Evolutionary conservation across 2,329 filamentous ascomycete species (phyloP), one percentile per base, ranked within the genome.

Genomic region (Pseudogymnoascus sp.): DNA sequence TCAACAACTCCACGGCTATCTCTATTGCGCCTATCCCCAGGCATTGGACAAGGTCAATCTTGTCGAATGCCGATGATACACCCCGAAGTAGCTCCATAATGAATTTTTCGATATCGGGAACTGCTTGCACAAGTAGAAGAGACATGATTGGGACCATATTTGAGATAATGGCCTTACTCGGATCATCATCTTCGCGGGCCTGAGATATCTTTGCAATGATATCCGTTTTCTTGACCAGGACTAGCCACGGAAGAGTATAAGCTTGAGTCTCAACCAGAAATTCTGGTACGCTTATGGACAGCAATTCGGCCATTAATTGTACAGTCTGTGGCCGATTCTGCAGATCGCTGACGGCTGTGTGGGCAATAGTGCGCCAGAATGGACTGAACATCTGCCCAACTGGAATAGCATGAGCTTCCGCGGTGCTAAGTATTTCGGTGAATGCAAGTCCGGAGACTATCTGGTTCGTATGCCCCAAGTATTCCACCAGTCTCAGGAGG

Each of bases 351-450:
- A 94, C 88, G 2, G 91, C 87, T 59, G 87, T 83, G 63, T 93
- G 88, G 0, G 91, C 92, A 48, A 99, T 80, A 31, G 84, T 93
- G 66, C 86, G 85, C 92, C 93, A 97, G 73, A 92, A 97, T 0
- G 93, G 92, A 62, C 87, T 85, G 62, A 97, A 87, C 0, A 99
- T 78, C 13, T 86, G 84, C 29, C 82, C 80, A 1, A 87, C 82
- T 1, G 84, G 87, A 38, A 84, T 79, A 2, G 80, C 79, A 41
- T 86, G 82, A 58, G 80, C 78, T 60, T 87, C 82, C 1, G 92
- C 89, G 58, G 97, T 80, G 64, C 85, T 86, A 17, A 89, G 80
- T 39, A 96, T 77, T 81, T 96, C 92, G 66, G 89, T 89, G 72
- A 92, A 94, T 3, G 93, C 91, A 66, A 92, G 84, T 4, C 88